Evolutionary conservation across 768 basidiomycete species (phyloP).

Genomic region (Kwoniella sp.): DNA sequence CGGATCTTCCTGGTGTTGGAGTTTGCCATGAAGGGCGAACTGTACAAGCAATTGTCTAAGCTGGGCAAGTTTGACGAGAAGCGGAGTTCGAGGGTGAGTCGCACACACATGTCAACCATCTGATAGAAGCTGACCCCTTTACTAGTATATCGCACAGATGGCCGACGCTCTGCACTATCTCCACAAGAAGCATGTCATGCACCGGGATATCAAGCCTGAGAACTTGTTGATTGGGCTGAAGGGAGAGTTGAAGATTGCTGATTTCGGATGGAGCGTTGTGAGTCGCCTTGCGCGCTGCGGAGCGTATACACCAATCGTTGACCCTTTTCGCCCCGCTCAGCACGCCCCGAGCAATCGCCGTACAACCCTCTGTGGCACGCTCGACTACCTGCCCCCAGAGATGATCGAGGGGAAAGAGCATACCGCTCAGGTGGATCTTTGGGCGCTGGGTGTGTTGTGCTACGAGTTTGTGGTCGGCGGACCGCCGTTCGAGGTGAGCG

Average conservation of each 20-base stretch:
- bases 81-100: constrained; percentile 61
- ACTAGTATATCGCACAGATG: constrained; percentile 92
- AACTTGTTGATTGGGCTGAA: constrained; percentile 80
- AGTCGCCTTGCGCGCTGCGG: constrained; percentile 1
- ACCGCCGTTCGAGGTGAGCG: constrained; percentile 67
- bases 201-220: constrained; percentile 98
- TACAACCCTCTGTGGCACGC: constrained; percentile 86
- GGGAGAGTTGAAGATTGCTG: constrained; percentile 95
- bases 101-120: too few relatives aligned
- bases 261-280: constrained; percentile 85
- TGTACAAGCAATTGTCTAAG: constrained; percentile 91
- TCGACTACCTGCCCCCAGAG: constrained; percentile 96
- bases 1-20: constrained; percentile 98
- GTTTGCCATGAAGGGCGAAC: constrained; percentile 92
- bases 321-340: not conserved
- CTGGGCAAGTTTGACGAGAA: constrained; percentile 81
- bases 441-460: constrained; percentile 93
- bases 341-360: constrained; percentile 85
- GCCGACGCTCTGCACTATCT: constrained; percentile 89
- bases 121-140: not conserved
- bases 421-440: constrained; percentile 84
- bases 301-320: not conserved
- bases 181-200: constrained; percentile 94
- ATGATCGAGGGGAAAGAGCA: constrained; percentile 94
- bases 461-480: constrained; percentile 89